Conservation (phyloP, 169 alveolate genomes). For the Cryptosporidium baileyi region DNA sequence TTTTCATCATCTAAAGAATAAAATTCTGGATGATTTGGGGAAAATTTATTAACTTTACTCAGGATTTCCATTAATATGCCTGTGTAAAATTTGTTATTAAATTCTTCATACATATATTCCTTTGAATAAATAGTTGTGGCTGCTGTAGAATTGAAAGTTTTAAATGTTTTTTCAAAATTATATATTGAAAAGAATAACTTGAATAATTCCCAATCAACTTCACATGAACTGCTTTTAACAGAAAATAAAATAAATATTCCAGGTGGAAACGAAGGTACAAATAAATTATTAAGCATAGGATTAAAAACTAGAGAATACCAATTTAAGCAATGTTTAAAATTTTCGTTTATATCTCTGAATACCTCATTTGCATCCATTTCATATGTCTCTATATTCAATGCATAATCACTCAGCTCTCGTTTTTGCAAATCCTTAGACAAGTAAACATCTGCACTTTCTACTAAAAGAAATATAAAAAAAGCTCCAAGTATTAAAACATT, state of each 20-base stretch:
- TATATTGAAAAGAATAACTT: not conserved
- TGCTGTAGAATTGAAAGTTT: not conserved
- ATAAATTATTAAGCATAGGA: not conserved
- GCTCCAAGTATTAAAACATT: not conserved
- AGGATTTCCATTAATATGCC: not conserved
- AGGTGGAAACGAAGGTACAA: constrained; percentile 12
- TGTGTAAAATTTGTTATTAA: not conserved
- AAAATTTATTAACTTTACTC: constrained; percentile 12
- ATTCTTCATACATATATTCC: not conserved
- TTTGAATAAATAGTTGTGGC: not conserved
- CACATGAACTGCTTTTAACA: not conserved
- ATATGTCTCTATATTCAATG: not conserved
- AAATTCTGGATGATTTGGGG: constrained; percentile 24
- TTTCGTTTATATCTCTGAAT: not conserved
- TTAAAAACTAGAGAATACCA: constrained; percentile 16
- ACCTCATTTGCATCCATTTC: not conserved
- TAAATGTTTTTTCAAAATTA: not conserved
- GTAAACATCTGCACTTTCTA: no score
- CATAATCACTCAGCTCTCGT: no score
- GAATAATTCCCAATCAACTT: not conserved
- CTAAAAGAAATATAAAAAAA: no score
- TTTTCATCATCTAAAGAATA: constrained; percentile 7
- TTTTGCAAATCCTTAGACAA: no score
- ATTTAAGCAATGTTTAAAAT: not conserved
- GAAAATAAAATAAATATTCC: constrained; percentile 12